These are phyloP conservation scores for Sedum album DNA, from an alignment of 164 flowering plant species.

Conservation along the genomic window DNA sequence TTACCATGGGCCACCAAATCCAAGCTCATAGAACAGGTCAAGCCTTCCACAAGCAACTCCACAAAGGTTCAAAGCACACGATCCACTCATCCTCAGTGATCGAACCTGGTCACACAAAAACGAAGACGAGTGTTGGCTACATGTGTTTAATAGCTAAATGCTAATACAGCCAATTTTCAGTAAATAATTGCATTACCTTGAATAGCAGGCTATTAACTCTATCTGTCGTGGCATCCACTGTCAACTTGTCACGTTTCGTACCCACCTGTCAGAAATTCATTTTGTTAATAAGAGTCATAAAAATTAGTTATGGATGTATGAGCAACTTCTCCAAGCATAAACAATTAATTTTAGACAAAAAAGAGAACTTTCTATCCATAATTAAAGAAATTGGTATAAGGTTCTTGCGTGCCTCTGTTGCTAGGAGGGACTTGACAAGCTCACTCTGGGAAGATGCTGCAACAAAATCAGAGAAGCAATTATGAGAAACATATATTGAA, in stretches of 20 bases:
- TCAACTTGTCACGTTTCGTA: slow-evolving; percentile 62
- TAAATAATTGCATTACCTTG: slow-evolving; percentile 40
- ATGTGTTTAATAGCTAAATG: background rate
- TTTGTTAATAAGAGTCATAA: too few relatives aligned
- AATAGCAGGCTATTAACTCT: slow-evolving; percentile 67
- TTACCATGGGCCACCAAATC: slow-evolving; percentile 97
- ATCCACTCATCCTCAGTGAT: slow-evolving; percentile 83
- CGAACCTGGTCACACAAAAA: slow-evolving; percentile 55
- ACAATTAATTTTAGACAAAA: background rate
- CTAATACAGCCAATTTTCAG: background rate
- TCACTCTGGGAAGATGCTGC: slow-evolving; percentile 83
- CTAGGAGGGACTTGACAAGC: slow-evolving; percentile 77
- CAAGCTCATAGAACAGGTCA: slow-evolving; percentile 68
- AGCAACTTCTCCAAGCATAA: background rate
- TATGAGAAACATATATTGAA: background rate
- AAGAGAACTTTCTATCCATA: background rate
- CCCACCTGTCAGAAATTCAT: slow-evolving; percentile 47
- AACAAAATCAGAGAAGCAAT: slow-evolving; percentile 5
- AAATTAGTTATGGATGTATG: background rate
- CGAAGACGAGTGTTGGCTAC: background rate
- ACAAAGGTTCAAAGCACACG: slow-evolving; percentile 91
- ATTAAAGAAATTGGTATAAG: background rate
- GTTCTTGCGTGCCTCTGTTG: slow-evolving; percentile 59
- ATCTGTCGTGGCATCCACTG: slow-evolving; percentile 62
- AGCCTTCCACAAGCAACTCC: slow-evolving; percentile 93